Evolutionary conservation across 768 basidiomycete species (phyloP).

Genomic region (Suillus spraguei): DNA sequence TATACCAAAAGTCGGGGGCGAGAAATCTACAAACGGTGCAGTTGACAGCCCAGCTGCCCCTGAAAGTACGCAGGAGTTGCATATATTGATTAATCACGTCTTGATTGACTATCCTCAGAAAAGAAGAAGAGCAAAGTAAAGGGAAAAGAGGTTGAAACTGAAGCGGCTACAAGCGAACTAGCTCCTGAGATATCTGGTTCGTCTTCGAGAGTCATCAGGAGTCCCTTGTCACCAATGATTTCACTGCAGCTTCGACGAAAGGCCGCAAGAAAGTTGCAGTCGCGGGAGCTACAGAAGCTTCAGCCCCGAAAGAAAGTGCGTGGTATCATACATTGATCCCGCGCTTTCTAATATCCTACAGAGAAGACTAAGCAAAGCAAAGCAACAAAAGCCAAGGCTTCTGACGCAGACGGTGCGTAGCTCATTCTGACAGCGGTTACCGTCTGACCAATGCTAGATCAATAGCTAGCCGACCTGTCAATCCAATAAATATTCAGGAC

Average conservation of each 20-base stretch:
- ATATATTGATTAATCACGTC: background rate
- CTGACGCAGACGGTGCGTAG: background rate
- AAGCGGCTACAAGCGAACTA: background rate
- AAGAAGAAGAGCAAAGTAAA: background rate
- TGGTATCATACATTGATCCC: background rate
- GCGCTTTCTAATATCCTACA: background rate
- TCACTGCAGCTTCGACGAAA: background rate
- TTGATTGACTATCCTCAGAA: background rate
- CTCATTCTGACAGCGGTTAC: background rate
- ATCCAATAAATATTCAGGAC: background rate
- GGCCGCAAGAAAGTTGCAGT: background rate
- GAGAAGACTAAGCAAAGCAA: slow-evolving; percentile 2
- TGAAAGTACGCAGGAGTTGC: slow-evolving; percentile 1
- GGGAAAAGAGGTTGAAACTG: background rate
- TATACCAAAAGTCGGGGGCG: background rate
- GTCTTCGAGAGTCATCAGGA: background rate
- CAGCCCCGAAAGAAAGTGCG: slow-evolving; percentile 2
- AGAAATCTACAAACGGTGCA: background rate
- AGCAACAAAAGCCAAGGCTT: background rate
- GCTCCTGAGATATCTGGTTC: background rate
- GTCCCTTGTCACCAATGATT: background rate
- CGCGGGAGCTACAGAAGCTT: background rate
- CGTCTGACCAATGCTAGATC: slow-evolving; percentile 7
- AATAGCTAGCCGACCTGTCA: slow-evolving; percentile 1
- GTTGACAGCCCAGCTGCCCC: background rate